phyloP scores from a whole-genome alignment of 148 eudicot genomes.

The Vaccinium myrtillus region DNA sequence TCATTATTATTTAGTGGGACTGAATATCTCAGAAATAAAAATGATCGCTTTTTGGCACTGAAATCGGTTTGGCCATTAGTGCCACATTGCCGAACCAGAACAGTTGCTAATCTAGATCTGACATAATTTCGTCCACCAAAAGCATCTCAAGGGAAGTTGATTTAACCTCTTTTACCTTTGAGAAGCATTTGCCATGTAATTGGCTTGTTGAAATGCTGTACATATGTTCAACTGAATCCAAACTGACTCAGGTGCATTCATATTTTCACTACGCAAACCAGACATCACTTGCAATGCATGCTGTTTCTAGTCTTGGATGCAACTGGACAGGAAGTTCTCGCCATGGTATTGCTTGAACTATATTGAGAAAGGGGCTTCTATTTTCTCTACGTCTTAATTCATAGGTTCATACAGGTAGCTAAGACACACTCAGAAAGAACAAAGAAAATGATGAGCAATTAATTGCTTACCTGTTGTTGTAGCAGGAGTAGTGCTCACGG shows the following conservation, averaged over 20 bases:
- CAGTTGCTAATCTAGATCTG: neutral
- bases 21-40: neutral
- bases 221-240: neutral
- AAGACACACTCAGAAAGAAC: neutral
- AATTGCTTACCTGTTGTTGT: neutral
- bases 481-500: neutral
- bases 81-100: neutral
- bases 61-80: neutral
- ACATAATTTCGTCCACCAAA: neutral
- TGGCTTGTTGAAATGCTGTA: neutral
- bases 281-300: neutral
- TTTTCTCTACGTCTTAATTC: neutral
- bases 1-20: neutral
- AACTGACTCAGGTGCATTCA: neutral
- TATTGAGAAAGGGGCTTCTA: neutral
- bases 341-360: neutral
- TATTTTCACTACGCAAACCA: neutral
- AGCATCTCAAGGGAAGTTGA: neutral
- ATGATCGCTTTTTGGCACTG: too few species aligned
- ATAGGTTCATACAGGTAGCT: neutral
- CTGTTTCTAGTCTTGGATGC: neutral
- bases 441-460: neutral
- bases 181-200: neutral
- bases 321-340: neutral
- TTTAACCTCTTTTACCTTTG: neutral